Base-by-base conservation (phyloP, 2,329 filamentous ascomycete genomes). In the Metarhizium guizhouense region DNA sequence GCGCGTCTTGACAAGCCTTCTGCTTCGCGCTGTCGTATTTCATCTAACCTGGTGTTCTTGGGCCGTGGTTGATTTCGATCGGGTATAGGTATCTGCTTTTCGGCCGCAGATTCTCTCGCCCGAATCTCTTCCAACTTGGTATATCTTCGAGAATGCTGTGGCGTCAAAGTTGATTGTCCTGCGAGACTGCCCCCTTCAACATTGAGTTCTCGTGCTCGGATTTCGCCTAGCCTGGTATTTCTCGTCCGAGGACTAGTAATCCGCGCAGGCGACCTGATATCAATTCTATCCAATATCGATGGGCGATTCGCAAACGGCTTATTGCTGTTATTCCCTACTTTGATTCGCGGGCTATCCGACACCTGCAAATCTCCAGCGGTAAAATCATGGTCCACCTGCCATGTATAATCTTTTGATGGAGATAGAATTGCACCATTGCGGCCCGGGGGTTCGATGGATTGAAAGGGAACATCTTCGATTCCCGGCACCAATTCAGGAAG, bases 381-480 rank as follows among this genome's bases (percentile, higher is more conserved):
- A 59, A 84, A 82, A 54, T 84, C 81, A 5, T 76, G 74, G 38
- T 83, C 80, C 6, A 81, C 66, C 55, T 82, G 70, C 80, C 80
- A 84, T 7, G 74, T 76, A 56, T 76, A 79, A 60, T 74, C 78
- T 65, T 78, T 81, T 53, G 77, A 74, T 0, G 79, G 79, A 0
- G 77, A 78, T 6, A 60, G 54, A 51, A 58, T 49, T 16, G 43
- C 29, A 6, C 29, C 38, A n/a, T 51, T 50, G 51, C 47, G 25
- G 29, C 36, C 20, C 18, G 54, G 54, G 3, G 51, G 52, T 47
- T 74, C 73, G 40, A 70, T 59, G 4, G 71, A 72, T 3, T 66
- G 66, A 1, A 72, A 57, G 0, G 70, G 67, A 2, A 67, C 54
- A 47, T 72, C 69, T n/a, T 72, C 69, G 47, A 72, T 72, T 34